phyloP scores from a whole-genome alignment of 1,284 basidiomycete species.

The Papiliotrema fonsecae region DNA sequence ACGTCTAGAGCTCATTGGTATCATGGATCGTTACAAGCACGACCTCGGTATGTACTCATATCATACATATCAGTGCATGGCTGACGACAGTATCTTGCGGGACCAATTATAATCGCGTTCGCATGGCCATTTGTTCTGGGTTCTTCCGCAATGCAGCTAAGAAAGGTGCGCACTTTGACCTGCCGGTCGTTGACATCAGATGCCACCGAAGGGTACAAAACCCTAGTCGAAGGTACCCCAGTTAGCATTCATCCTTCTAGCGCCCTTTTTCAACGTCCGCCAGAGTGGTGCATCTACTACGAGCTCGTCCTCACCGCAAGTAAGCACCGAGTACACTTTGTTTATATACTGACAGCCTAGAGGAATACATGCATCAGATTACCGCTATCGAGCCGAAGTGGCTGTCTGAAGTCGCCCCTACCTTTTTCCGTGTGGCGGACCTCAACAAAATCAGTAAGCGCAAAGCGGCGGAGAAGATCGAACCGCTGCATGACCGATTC shows the following conservation, averaged over 20 bases:
- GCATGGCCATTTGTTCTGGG: conserved; percentile 93
- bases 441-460: conserved; percentile 93
- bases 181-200: conserved; percentile 21
- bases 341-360: conserved; percentile 28
- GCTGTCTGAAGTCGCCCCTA: conserved; percentile 93
- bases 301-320: conserved; percentile 66
- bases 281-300: conserved; percentile 73
- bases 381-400: conserved; percentile 97
- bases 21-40: conserved; percentile 99
- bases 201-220: conserved; percentile 77
- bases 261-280: conserved; percentile 91
- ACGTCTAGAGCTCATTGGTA: conserved; percentile 70
- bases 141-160: conserved; percentile 95
- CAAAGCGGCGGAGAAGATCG: conserved; percentile 95
- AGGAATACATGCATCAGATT: conserved; percentile 90
- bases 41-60: conserved; percentile 57
- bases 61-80: not conserved
- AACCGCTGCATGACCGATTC: conserved; percentile 57
- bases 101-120: conserved; percentile 85
- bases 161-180: conserved; percentile 62
- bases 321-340: conserved; percentile 37
- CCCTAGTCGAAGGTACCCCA: conserved; percentile 91
- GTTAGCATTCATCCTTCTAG: conserved; percentile 97
- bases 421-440: conserved; percentile 95
- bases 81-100: conserved; percentile 53